phyloP scores from a whole-genome alignment of 371 early-diverging fungal genomes.

The Haplosporangium sp. region DNA sequence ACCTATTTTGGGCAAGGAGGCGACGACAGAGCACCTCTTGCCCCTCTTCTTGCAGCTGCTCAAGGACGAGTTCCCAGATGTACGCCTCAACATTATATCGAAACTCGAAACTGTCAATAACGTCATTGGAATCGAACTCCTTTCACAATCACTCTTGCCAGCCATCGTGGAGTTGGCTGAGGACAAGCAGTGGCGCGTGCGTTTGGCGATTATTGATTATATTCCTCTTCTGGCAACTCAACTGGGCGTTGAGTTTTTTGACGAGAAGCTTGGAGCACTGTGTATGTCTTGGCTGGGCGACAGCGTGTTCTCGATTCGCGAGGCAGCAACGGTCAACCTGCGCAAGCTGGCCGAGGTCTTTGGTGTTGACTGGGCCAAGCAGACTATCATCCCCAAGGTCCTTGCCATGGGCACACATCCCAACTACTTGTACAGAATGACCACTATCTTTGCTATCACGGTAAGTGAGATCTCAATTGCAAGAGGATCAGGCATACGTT shows the following conservation, averaged over 20 bases:
- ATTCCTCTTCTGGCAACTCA: constrained; percentile 96
- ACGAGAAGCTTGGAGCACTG: constrained; percentile 91
- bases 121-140: constrained; percentile 96
- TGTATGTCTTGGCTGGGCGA: constrained; percentile 98
- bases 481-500: no score
- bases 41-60: constrained; percentile 94
- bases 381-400: constrained; percentile 93
- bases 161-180: constrained; percentile 98
- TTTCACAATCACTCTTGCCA: constrained; percentile 96
- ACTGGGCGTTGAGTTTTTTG: constrained; percentile 95
- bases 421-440: constrained; percentile 97
- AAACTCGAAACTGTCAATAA: constrained; percentile 95
- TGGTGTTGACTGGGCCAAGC: constrained; percentile 97
- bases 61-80: constrained; percentile 97
- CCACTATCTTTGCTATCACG: constrained; percentile 94
- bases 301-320: constrained; percentile 95
- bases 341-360: constrained; percentile 94
- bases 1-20: constrained; percentile 93
- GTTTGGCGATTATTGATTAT: constrained; percentile 97
- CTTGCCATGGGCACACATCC: constrained; percentile 88
- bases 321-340: constrained; percentile 95
- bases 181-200: constrained; percentile 99
- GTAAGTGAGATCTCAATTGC: constrained; percentile 59
- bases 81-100: constrained; percentile 97
- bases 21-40: constrained; percentile 94